Evolutionary conservation across 805 yeast species (phyloP).

Genomic region (Priceomyces haplophilus): DNA sequence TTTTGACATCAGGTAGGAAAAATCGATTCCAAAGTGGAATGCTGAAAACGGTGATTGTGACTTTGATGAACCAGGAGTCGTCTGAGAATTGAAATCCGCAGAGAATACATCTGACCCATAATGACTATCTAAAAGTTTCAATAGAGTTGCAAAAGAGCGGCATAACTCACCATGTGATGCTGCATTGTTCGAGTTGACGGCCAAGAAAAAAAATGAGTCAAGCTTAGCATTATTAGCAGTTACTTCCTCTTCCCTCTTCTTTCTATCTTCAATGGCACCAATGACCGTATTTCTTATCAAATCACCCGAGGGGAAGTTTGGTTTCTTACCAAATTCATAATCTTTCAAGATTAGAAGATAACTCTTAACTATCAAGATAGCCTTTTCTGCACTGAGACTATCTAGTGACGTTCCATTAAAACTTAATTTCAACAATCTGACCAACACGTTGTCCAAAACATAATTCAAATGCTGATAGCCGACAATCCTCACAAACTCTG

Average conservation of each 20-base stretch:
- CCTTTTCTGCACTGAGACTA: slow-evolving; percentile 61
- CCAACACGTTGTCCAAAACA: slow-evolving; percentile 71
- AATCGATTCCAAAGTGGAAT: slow-evolving; percentile 40
- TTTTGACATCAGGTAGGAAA: slow-evolving; percentile 29
- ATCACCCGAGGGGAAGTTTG: slow-evolving; percentile 69
- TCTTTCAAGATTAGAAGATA: slow-evolving; percentile 72
- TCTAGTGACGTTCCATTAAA: slow-evolving; percentile 62
- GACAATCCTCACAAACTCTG: slow-evolving; percentile 70
- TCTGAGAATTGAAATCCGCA: slow-evolving; percentile 13
- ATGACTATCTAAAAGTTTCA: slow-evolving; percentile 58
- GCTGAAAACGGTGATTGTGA: slow-evolving; percentile 40
- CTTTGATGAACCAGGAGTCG: slow-evolving; percentile 15
- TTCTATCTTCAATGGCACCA: slow-evolving; percentile 1
- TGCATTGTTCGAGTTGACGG: slow-evolving; percentile 43
- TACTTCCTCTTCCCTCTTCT: neutral
- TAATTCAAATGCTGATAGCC: slow-evolving; percentile 79
- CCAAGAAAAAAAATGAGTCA: slow-evolving; percentile 40
- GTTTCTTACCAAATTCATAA: slow-evolving; percentile 50
- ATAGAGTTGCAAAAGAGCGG: slow-evolving; percentile 49
- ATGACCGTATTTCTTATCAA: slow-evolving; percentile 19
- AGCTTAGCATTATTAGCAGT: slow-evolving; percentile 4
- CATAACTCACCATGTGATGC: slow-evolving; percentile 71
- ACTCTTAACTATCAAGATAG: slow-evolving; percentile 66
- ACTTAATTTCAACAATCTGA: slow-evolving; percentile 63
- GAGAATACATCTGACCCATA: slow-evolving; percentile 41